These are phyloP conservation scores for Pyrus communis DNA, from an alignment of 306 rosid species.

Conservation along the genomic window DNA sequence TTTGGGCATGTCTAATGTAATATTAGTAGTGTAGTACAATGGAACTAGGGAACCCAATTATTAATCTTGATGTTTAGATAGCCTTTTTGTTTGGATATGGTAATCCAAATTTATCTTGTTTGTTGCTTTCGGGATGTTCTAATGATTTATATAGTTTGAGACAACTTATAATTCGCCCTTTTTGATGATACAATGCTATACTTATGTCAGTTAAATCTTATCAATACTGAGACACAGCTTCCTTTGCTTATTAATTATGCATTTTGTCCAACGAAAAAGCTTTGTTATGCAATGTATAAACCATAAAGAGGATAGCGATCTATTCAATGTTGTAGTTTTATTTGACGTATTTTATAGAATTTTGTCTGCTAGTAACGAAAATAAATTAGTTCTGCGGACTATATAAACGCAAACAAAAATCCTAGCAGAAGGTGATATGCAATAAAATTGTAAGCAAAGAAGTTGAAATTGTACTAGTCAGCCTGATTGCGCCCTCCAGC, in stretches of 20 bases:
- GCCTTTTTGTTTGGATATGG: background rate
- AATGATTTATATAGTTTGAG: background rate
- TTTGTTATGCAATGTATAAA: too few relatives aligned
- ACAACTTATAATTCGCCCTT: background rate
- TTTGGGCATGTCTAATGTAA: too few relatives aligned
- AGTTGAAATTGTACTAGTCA: background rate
- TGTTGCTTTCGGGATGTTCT: background rate
- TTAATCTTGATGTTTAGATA: too few relatives aligned
- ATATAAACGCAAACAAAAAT: background rate
- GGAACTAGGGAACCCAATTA: too few relatives aligned
- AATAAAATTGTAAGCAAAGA: background rate
- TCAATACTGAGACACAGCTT: too few relatives aligned
- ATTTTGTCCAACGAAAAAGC: too few relatives aligned
- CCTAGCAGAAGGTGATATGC: background rate
- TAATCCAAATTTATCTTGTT: background rate
- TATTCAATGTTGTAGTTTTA: too few relatives aligned
- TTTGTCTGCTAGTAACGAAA: background rate
- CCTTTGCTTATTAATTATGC: too few relatives aligned
- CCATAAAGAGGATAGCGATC: too few relatives aligned
- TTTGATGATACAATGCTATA: background rate
- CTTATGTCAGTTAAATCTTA: too few relatives aligned
- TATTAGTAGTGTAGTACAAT: too few relatives aligned
- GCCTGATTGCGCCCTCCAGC: background rate
- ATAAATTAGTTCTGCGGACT: background rate
- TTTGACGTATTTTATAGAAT: too few relatives aligned